Base-by-base conservation (phyloP, 75 land plant species). In the Selaginella tamariscina region DNA sequence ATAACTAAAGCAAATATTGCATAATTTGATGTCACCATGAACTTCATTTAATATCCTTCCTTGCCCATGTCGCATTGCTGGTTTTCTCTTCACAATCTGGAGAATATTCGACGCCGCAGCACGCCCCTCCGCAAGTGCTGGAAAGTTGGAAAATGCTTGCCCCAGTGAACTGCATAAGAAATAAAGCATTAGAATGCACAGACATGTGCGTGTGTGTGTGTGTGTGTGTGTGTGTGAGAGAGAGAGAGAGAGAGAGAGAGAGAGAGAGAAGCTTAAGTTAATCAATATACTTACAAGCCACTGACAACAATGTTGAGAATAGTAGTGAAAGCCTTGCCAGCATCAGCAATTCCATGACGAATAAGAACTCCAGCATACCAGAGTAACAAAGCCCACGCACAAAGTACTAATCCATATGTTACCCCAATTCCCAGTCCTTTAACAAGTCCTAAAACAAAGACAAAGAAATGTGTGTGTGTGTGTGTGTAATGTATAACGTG, bases 321-420 rank as follows among this genome's bases (percentile, higher is more conserved):
- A 66, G 98, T 94, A 63, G 98, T 94, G 83, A 94, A 94, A 18
- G 98, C 88, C n/a, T 89, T 88, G 28, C 96, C 98, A 0, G 95
- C 98, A 77, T 94, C 83, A 27, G 96, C 77, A 27, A 87, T 78
- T 26, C 65, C 32, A 67, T 83, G 74, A 44, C 83, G 87, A 29
- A 94, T 88, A 20, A 94, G 70, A 11, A 85, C 75, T 69, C 88
- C 75, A 23, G 91, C 82, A 77, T 78, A 94, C 98, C 98, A 94
- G 55, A 94, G 82, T 28, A 94, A 88, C 66, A 94, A 70, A 0
- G 98, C 84, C 98, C 98, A 94, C 1, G 96, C 94, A 27, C 84
- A 72, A 60, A 94, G 86, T 26, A 89, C 80, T 2, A 83, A 75
- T 31, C 82, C 78, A 30, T 94, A 87, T 72, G 85, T 70, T 28